Evolutionary conservation across 306 rosid species (phyloP), one percentile per base, ranked within the genome.

Genomic region (Citrullus colocynthis): DNA sequence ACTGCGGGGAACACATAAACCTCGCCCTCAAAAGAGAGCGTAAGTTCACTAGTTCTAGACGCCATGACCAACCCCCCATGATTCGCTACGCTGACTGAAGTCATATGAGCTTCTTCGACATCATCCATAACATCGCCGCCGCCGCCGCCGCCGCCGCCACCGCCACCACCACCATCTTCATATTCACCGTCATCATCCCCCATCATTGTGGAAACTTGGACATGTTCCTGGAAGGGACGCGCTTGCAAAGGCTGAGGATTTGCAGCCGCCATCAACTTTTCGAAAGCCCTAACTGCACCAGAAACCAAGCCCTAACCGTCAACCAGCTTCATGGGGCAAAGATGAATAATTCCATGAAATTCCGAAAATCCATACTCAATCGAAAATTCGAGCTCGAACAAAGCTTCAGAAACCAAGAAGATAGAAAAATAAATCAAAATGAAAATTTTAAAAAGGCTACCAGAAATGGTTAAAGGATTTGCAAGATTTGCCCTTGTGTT

Each of bases 11-110:
- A 95, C 58, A 95, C 98, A 56, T 89, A 95, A 83, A 95, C 98
- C 88, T 95, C 95, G 18, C 98, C 98, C 77, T 95, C 97, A 16
- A 92, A 95, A 77, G 98, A 95, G 69, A 95, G 98, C 75, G 98
- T 90, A 81, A 95, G 97, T 80, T 92, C 98, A 80, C 98, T 88
- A 18, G 95, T 83, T 84, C 97, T 93, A 13, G 86, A 78, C 75
- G 88, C 86, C 87, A 80, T 78, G 45, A 81, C 85, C 64, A 83
- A 75, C 3, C 80, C 88, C n/a, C 85, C 92, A 44, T 77, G 88
- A 44, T 73, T 83, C 15, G 84, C 89, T 56, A 84, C 83, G 78
- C 81, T 85, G 20, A 85, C 88, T 36, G 97, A 76, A 84, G 81
- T 82, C 63, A 54, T 66, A 37, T 84, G 81, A 16, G 66, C 81